Evolutionary conservation across 768 basidiomycete genomes (phyloP).

Genomic region (Psilocybe cyanescens): DNA sequence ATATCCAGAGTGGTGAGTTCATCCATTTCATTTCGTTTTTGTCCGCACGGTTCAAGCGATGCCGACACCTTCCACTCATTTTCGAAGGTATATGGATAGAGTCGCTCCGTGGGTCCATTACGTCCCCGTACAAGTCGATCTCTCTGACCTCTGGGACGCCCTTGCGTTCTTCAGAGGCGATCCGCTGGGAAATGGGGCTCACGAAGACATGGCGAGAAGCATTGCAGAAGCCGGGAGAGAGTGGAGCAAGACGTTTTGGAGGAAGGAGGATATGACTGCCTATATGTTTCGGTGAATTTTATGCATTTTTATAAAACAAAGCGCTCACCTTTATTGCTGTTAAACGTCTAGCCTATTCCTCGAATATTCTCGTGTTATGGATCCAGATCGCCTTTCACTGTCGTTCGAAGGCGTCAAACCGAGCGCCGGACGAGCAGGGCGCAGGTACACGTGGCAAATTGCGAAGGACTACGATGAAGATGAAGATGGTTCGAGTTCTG

Average conservation of each 20-base stretch:
- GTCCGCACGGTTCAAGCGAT: neutral
- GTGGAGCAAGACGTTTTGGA: constrained; percentile 64
- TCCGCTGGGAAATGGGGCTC: constrained; percentile 51
- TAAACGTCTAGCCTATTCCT: constrained; percentile 12
- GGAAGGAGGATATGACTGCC: constrained; percentile 60
- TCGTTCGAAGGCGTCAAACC: neutral
- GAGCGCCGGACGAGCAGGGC: neutral
- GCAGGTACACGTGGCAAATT: neutral
- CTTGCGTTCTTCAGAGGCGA: constrained; percentile 75
- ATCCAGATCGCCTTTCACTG: constrained; percentile 7
- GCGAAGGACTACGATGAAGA: neutral
- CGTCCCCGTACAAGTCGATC: constrained; percentile 65
- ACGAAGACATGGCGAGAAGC: constrained; percentile 57
- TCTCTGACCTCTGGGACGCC: constrained; percentile 69
- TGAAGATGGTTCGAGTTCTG: neutral
- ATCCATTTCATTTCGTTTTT: neutral
- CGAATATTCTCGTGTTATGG: constrained; percentile 14
- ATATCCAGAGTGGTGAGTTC: constrained; percentile 64
- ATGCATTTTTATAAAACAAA: neutral
- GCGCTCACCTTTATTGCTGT: neutral
- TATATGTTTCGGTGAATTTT: constrained; percentile 54
- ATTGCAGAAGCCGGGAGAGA: constrained; percentile 59
- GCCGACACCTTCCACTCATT: neutral
- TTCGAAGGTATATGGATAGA: constrained; percentile 51
- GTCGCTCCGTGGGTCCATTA: constrained; percentile 75